These are phyloP conservation scores for Yamadazyma atlantica DNA, from an alignment of 1,139 yeast species.

Conservation along the genomic window DNA sequence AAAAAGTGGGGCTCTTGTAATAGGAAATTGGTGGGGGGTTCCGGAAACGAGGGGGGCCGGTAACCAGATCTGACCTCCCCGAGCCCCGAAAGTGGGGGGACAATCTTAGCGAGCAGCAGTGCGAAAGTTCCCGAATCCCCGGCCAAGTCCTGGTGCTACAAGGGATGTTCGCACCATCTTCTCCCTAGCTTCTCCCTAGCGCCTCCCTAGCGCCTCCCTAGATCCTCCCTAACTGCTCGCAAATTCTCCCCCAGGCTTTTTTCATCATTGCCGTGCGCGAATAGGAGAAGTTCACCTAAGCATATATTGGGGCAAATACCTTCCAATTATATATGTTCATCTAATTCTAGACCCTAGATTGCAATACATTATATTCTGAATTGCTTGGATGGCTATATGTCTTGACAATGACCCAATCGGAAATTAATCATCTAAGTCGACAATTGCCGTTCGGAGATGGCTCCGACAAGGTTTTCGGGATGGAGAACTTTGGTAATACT, in stretches of 20 bases:
- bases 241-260: too few species aligned
- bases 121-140: too few species aligned
- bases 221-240: too few species aligned
- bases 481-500: constrained; percentile 94
- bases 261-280: not conserved
- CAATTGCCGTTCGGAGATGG: constrained; percentile 59
- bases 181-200: too few species aligned
- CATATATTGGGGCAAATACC: not conserved
- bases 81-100: not conserved
- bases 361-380: too few species aligned
- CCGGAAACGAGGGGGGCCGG: not conserved
- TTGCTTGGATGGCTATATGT: not conserved
- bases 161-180: too few species aligned
- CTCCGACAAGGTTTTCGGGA: constrained; percentile 75
- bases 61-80: not conserved
- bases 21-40: too few species aligned
- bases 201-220: too few species aligned
- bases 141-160: too few species aligned
- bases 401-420: constrained; percentile 8
- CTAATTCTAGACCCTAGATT: too few species aligned
- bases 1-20: too few species aligned
- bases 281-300: not conserved
- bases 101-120: not conserved
- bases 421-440: constrained; percentile 6
- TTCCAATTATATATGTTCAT: too few species aligned